These are phyloP conservation scores for Ananas comosus DNA, from an alignment of 176 grass and related monocot genomes.

Conservation along the genomic window DNA sequence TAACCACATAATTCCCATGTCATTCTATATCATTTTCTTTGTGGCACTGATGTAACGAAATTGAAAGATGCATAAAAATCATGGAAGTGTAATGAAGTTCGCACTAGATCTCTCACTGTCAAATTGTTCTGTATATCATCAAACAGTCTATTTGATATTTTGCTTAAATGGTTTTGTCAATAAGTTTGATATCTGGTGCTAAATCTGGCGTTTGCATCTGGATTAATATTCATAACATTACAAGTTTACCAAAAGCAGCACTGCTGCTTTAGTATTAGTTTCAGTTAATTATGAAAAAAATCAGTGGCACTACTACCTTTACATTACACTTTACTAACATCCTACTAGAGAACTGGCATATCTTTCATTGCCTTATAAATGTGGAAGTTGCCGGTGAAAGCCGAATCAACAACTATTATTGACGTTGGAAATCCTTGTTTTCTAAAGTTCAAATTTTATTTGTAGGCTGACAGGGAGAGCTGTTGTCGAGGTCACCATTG, in stretches of 20 bases:
- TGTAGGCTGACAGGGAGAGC: slow-evolving; percentile 90
- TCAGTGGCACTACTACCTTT: too few species aligned
- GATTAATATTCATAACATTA: not conserved
- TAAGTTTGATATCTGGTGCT: not conserved
- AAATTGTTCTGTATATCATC: not conserved
- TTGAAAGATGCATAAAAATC: not conserved
- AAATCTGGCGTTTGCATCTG: not conserved
- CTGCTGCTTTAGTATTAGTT: too few species aligned
- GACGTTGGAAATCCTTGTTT: not conserved
- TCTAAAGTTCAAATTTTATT: slow-evolving; percentile 7
- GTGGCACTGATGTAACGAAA: too few species aligned
- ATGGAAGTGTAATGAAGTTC: not conserved
- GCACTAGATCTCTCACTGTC: not conserved
- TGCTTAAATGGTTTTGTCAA: not conserved
- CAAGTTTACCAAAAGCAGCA: too few species aligned
- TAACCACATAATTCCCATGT: too few species aligned
- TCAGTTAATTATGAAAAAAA: too few species aligned
- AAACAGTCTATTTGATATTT: not conserved
- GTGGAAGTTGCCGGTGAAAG: too few species aligned
- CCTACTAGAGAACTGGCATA: too few species aligned
- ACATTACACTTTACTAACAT: too few species aligned
- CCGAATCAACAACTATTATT: not conserved
- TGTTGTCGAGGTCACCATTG: slow-evolving; percentile 87
- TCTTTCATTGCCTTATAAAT: too few species aligned
- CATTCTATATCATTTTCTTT: too few species aligned